Percentiles rank a stretch among this genome's conserved stretches.
Conservation (phyloP, 371 early-diverging fungal genomes). For the Actinomortierella wolfii region DNA sequence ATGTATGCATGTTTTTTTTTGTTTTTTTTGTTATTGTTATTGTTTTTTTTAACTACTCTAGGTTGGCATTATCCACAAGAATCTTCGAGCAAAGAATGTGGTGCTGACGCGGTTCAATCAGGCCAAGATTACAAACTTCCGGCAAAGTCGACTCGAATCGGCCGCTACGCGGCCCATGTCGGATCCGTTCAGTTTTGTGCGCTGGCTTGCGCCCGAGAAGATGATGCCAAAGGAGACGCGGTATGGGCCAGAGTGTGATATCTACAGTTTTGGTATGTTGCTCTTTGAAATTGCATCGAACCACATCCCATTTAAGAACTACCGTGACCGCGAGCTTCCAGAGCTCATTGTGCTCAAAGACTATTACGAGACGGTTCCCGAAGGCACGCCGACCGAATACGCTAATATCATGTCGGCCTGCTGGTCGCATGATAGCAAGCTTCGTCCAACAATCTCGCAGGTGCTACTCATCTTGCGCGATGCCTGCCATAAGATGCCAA, state of each 20-base stretch:
- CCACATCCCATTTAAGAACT: conserved; percentile 22
- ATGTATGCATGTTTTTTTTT: neutral
- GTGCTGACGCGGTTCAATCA: conserved; percentile 29
- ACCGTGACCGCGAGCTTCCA: conserved; percentile 29
- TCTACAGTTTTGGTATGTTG: conserved; percentile 44
- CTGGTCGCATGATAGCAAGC: conserved; percentile 36
- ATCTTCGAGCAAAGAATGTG: conserved; percentile 43
- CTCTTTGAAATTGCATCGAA: conserved; percentile 42
- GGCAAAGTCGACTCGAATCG: conserved; percentile 41
- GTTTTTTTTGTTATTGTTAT: conserved; percentile 3
- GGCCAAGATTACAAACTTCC: conserved; percentile 45
- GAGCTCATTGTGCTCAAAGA: conserved; percentile 34
- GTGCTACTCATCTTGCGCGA: conserved; percentile 35
- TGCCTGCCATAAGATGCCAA: conserved; percentile 11
- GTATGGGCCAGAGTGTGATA: conserved; percentile 41
- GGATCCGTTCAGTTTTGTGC: conserved; percentile 41
- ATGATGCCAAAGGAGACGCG: conserved; percentile 35
- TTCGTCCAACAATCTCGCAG: conserved; percentile 35
- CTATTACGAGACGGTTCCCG: conserved; percentile 32
- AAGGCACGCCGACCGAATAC: conserved; percentile 26
- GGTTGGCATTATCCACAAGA: conserved; percentile 48
- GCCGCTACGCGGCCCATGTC: conserved; percentile 42
- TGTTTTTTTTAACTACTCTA: conserved; percentile 1
- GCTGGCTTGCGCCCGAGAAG: conserved; percentile 48
- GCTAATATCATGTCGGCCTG: conserved; percentile 42